Base-by-base conservation (phyloP, 192 early-diverging fungal species). In the Umbelopsis ramanniana region DNA sequence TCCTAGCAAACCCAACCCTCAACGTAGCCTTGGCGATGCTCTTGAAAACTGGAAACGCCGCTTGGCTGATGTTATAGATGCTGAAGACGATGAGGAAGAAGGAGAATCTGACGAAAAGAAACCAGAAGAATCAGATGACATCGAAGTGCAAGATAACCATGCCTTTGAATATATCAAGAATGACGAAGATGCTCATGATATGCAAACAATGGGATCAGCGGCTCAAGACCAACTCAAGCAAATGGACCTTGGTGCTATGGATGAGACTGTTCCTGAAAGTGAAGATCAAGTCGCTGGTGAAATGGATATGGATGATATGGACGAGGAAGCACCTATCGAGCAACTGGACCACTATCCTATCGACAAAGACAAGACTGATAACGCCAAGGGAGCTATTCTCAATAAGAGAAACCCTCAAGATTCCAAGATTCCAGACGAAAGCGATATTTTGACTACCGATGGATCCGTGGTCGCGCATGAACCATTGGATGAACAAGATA, bases 31-130 rank as follows among this genome's bases (percentile, higher is more conserved):
- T 38, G 97, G 96, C 22, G 95, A 97, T 75, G 95, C 96, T 17
- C 81, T 95, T 63, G 92, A 97, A 79, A 93, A 93, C 76, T 99
- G 96, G 96, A 91, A 90, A 79, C 89, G 93, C 29, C 87, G 95
- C 21, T 80, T 99, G 24, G 85, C 93, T 60, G 83, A 91, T 73
- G 76, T 95, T 29, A 82, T 87, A 66, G 93, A 93, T 71, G 80
- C 82, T 6, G 87, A 90, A 3, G 78, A 86, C 40, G 82, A 91
- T 0, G 79, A 89, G 19, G 72, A 86, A 50, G 74, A 63, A 53
- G 66, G 78, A 54, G 77, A 85, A 26, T 57, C 80, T 35, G 81
- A 77, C 6, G 70, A 73, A 14, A 74, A 82, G 45, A 76, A 83
- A 9, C 74, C 87, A 46, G 81, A 88, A 60, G 73, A 89, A 45